Evolutionary conservation across 768 basidiomycete species (phyloP), one percentile per base, ranked within the genome.

Genomic region (Tubosaeta brunneosetosa): DNA sequence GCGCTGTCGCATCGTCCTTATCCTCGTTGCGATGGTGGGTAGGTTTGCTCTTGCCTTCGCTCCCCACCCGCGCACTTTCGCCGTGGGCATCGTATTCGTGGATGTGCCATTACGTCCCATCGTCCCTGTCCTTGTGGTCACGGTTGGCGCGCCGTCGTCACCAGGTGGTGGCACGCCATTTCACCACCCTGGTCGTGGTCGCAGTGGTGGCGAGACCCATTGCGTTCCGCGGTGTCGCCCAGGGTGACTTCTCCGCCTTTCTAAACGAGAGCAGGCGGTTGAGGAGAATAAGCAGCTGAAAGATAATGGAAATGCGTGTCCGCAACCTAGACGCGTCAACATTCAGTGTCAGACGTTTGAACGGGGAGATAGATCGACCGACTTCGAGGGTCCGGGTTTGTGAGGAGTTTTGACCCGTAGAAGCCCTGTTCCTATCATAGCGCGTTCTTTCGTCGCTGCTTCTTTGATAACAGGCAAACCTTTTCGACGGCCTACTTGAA

Each of bases 231-330:
- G 78, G 69, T 1, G 80, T 77, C 8, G 75, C 68, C 82, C 86
- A 88, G 31, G 72, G 61, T 0, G 75, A 69, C 60, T 91, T 91
- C 1, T 79, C 77, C 2, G 77, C 55, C 57, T 86, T 85, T 0
- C 88, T 91, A 64, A 90, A 90, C 3, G 77, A 82, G 19, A 86
- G 75, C 26, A 94, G 77, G 64, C 90, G 86, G 46, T 83, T 77
- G 38, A 91, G 76, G n/a, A 90, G 75, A 38, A 90, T 86, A 17
- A 90, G 74, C 3, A 91, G 71, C 61, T 97, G 93, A 64, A 94
- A 85, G 17, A 95, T 77, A 69, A 94, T 84, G 87, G 75, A 97
- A 97, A 61, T 88, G 82, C 0, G 88, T 88, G 62, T 94, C 93
- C 19, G 91, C 87, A 48, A 94, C 81, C 92, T 94, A 63, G 7